Conservation (phyloP, 2,329 filamentous ascomycete genomes). For the Dactylonectria estremocensis region DNA sequence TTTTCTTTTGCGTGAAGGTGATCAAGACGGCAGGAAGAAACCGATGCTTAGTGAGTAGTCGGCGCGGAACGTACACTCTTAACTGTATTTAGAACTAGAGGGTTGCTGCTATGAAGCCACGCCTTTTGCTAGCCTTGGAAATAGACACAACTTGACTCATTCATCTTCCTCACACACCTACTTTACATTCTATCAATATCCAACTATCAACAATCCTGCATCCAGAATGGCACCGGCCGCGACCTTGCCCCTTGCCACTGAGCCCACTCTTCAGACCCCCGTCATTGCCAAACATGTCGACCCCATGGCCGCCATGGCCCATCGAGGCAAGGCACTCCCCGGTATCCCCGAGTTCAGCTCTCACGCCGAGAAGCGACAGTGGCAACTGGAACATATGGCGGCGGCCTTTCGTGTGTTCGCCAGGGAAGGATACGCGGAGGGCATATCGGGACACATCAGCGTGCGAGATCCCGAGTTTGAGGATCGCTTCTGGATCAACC, state of each 20-base stretch:
- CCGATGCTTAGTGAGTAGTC: not conserved
- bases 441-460: constrained; percentile 62
- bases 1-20: not conserved
- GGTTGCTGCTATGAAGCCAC: not conserved
- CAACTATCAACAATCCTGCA: not conserved
- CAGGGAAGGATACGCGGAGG: constrained; percentile 59
- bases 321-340: constrained; percentile 18
- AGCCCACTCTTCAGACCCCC: not conserved
- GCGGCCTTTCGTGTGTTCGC: constrained; percentile 46
- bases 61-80: not conserved
- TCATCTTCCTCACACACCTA: not conserved
- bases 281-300: constrained; percentile 6
- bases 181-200: not conserved
- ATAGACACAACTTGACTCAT: not conserved
- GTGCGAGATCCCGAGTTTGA: constrained; percentile 49
- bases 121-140: not conserved
- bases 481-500: constrained; percentile 61
- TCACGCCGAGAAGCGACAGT: constrained; percentile 10
- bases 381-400: constrained; percentile 22
- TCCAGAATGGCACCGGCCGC: constrained; percentile 10
- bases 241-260: not conserved
- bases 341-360: constrained; percentile 15
- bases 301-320: constrained; percentile 23
- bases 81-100: not conserved
- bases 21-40: not conserved